phyloP scores from a whole-genome alignment of 768 basidiomycete species.

The Saitozyma podzolica region DNA sequence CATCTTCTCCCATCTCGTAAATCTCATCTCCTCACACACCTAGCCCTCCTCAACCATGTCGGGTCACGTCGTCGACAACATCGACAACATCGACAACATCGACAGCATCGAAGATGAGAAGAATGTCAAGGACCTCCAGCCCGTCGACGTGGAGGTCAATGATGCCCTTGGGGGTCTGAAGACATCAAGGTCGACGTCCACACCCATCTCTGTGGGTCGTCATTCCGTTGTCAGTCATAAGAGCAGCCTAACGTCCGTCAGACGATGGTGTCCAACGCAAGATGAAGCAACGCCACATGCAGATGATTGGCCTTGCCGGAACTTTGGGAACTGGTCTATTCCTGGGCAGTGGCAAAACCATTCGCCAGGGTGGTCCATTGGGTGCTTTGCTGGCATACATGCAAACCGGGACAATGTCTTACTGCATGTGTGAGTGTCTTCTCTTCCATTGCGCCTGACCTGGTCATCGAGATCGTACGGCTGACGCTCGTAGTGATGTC shows the following conservation, averaged over 20 bases:
- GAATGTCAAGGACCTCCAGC: too few species aligned
- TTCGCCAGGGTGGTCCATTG: too few species aligned
- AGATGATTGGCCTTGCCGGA: too few species aligned
- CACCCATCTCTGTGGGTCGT: constrained; percentile 27
- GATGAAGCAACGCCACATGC: constrained; percentile 31
- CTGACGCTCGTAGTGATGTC: too few species aligned
- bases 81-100: background rate
- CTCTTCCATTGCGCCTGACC: too few species aligned
- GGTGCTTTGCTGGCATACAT: constrained; percentile 11
- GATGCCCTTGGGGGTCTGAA: background rate
- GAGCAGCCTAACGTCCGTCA: too few species aligned
- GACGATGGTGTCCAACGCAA: constrained; percentile 61
- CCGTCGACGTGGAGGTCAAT: too few species aligned
- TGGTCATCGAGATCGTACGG: background rate
- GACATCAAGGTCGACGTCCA: constrained; percentile 29
- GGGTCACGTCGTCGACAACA: background rate
- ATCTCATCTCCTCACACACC: constrained; percentile 1
- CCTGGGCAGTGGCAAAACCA: too few species aligned
- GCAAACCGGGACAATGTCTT: constrained; percentile 24
- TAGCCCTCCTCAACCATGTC: constrained; percentile 1
- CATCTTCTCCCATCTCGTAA: background rate
- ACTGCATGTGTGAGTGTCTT: constrained; percentile 25
- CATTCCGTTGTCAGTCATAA: background rate
- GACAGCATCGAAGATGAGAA: too few species aligned
- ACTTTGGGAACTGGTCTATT: too few species aligned